Conservation (phyloP, 768 basidiomycete genomes). For the Amanita muscaria region DNA sequence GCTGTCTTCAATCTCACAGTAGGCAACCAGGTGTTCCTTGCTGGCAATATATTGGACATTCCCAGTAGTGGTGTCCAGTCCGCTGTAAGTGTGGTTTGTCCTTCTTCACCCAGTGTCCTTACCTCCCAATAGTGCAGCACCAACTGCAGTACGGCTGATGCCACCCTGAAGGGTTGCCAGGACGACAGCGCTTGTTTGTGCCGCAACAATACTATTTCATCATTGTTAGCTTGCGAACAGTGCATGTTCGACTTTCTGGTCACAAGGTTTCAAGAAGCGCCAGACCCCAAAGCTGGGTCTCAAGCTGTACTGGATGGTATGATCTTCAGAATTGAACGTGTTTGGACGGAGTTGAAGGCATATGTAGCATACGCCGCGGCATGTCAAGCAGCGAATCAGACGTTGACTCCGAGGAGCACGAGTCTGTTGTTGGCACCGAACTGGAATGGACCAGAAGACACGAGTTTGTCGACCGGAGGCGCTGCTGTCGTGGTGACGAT, state of each 20-base stretch:
- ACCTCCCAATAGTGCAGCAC: slow-evolving; percentile 25
- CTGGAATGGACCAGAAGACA: slow-evolving; percentile 57
- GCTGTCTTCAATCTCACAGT: slow-evolving; percentile 41
- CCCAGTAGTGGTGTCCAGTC: slow-evolving; percentile 22
- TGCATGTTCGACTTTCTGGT: slow-evolving; percentile 59
- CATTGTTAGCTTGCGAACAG: slow-evolving; percentile 49
- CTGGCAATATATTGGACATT: slow-evolving; percentile 37
- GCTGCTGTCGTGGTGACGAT: slow-evolving; percentile 36
- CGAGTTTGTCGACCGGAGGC: slow-evolving; percentile 33
- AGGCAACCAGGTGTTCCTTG: slow-evolving; percentile 27
- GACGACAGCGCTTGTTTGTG: slow-evolving; percentile 50
- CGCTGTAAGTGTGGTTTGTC: slow-evolving; percentile 19
- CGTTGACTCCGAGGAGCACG: slow-evolving; percentile 29
- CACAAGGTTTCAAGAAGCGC: slow-evolving; percentile 33
- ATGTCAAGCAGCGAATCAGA: slow-evolving; percentile 33
- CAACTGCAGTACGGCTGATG: slow-evolving; percentile 21
- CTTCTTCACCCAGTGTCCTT: background rate
- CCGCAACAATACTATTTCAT: slow-evolving; percentile 27
- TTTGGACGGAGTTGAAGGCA: background rate
- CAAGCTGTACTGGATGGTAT: slow-evolving; percentile 47
- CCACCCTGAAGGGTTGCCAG: slow-evolving; percentile 31
- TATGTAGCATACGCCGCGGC: slow-evolving; percentile 44
- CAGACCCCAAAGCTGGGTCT: slow-evolving; percentile 52
- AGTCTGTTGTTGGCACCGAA: slow-evolving; percentile 35
- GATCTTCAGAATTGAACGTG: slow-evolving; percentile 11